Percentiles rank a stretch among this genome's conserved stretches.
phyloP scores from a whole-genome alignment of 2,329 filamentous ascomycete species.

The Epichloe festucae region DNA sequence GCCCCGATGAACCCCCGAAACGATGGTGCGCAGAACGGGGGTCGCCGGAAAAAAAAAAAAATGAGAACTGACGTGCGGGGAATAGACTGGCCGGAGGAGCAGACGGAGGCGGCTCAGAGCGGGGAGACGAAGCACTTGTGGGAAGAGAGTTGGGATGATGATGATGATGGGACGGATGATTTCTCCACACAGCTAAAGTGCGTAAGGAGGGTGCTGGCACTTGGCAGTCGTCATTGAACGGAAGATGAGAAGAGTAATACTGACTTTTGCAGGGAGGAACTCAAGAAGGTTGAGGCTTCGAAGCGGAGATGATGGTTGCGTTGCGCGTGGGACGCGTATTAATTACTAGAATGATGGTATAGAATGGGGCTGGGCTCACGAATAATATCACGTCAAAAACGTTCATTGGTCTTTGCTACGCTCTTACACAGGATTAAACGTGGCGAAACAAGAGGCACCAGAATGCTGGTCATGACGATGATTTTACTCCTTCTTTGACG shows the following conservation, averaged over 20 bases:
- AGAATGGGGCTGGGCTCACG: background rate
- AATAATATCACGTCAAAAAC: background rate
- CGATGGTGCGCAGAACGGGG: background rate
- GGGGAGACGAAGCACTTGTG: conserved; percentile 69
- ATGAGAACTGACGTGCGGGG: background rate
- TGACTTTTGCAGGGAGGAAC: conserved; percentile 54
- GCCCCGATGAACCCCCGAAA: too few relatives aligned
- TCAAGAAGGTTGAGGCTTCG: conserved; percentile 80
- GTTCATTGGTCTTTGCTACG: background rate
- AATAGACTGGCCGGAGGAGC: conserved; percentile 83
- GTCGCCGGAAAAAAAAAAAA: background rate
- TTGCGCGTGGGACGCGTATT: background rate
- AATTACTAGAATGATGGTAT: background rate
- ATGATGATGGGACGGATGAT: conserved; percentile 93
- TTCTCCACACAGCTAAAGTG: conserved; percentile 92
- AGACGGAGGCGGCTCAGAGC: conserved; percentile 66
- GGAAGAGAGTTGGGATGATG: conserved; percentile 99
- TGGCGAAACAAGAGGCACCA: too few relatives aligned
- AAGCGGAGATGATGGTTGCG: conserved; percentile 40
- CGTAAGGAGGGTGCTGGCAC: too few relatives aligned
- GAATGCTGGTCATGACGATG: background rate
- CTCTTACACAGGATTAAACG: background rate
- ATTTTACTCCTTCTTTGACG: background rate
- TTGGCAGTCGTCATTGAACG: conserved; percentile 18
- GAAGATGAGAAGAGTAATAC: background rate